These are phyloP conservation scores for Sporothrix mexicana DNA, from an alignment of 2,329 filamentous ascomycete species.

Conservation along the genomic window DNA sequence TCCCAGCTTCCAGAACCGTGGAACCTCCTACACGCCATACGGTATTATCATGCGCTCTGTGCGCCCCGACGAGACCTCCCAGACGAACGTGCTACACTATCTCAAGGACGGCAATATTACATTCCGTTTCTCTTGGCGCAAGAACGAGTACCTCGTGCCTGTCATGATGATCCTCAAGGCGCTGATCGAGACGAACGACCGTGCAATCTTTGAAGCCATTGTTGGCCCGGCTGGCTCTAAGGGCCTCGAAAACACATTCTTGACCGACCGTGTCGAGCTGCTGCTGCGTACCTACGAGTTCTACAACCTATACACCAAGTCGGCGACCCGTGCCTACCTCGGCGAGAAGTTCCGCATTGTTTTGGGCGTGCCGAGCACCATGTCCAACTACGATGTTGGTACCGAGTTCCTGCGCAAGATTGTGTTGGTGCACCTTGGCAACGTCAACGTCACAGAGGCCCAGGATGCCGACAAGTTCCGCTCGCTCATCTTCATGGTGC, in stretches of 20 bases:
- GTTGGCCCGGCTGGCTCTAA: constrained; percentile 79
- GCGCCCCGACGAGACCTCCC: constrained; percentile 95
- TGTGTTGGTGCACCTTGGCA: constrained; percentile 89
- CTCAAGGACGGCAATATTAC: constrained; percentile 94
- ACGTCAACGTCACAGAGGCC: constrained; percentile 78
- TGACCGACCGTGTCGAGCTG: constrained; percentile 92
- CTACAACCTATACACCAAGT: constrained; percentile 81
- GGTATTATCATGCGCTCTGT: constrained; percentile 92
- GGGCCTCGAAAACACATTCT: constrained; percentile 84
- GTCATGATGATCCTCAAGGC: constrained; percentile 97
- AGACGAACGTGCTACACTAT: constrained; percentile 97
- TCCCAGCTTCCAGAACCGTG: constrained; percentile 86
- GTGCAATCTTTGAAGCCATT: constrained; percentile 93
- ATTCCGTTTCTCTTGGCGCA: constrained; percentile 96
- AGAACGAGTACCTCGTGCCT: constrained; percentile 94
- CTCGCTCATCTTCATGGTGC: constrained; percentile 92
- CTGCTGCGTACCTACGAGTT: constrained; percentile 91
- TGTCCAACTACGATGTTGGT: constrained; percentile 87
- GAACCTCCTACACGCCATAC: constrained; percentile 83
- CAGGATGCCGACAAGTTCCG: constrained; percentile 93
- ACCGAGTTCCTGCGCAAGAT: constrained; percentile 89
- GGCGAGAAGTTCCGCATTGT: constrained; percentile 91
- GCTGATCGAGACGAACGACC: constrained; percentile 91
- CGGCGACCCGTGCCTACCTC: constrained; percentile 82
- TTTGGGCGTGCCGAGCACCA: constrained; percentile 79